phyloP scores from a whole-genome alignment of 495 filamentous ascomycete species.

The Aspergillus kassunensis region DNA sequence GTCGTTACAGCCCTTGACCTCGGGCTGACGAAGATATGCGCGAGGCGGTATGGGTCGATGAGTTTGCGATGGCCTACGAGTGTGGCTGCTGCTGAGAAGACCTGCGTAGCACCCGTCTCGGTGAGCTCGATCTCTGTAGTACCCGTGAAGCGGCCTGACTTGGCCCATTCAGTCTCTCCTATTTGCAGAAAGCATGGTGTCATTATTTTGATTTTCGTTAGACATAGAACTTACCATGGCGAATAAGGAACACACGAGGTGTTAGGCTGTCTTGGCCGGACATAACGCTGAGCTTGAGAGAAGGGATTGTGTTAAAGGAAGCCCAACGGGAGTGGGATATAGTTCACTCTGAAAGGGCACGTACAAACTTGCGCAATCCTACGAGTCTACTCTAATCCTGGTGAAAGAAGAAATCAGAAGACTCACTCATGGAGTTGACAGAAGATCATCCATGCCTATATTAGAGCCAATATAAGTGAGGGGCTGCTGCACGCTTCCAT shows the following conservation, averaged over 20 bases:
- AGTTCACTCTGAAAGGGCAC: too few species aligned
- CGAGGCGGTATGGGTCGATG: constrained; percentile 71
- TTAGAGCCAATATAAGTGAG: too few species aligned
- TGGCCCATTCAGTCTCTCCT: constrained; percentile 85
- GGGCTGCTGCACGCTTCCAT: too few species aligned
- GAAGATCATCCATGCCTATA: too few species aligned
- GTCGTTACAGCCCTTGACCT: constrained; percentile 72
- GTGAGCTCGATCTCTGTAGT: constrained; percentile 79
- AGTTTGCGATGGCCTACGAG: constrained; percentile 71
- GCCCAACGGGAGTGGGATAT: too few species aligned
- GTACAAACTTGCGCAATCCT: too few species aligned
- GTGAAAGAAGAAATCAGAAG: too few species aligned
- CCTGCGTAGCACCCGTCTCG: constrained; percentile 64
- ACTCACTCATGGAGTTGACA: too few species aligned
- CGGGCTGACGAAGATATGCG: constrained; percentile 77
- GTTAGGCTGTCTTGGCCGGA: constrained; percentile 4
- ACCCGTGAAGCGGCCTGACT: constrained; percentile 81
- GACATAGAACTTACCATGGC: constrained; percentile 3
- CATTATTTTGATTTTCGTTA: background rate
- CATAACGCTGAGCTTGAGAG: too few species aligned
- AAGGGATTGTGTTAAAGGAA: too few species aligned
- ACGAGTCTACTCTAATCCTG: too few species aligned
- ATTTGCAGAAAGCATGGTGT: background rate
- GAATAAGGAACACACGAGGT: constrained; percentile 8
- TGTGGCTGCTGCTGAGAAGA: constrained; percentile 63